Evolutionary conservation across 805 yeast species (phyloP), one percentile per base, ranked within the genome.

Genomic region (Maudiozyma pseudohumilis): DNA sequence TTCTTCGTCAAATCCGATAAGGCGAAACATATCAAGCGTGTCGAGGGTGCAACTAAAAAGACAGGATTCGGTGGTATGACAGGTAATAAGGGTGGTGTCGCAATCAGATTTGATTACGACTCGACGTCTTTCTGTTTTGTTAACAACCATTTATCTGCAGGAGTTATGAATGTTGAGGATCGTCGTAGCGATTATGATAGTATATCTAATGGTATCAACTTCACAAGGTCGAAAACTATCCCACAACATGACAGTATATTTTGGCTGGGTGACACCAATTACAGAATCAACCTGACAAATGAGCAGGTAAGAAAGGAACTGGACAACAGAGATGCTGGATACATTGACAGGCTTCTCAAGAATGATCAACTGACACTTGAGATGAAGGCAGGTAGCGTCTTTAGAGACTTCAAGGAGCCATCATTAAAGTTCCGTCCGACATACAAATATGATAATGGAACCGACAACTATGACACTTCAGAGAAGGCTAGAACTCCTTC

Each of bases 1-100:
- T 67, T 82, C 35, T 80, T 79, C 55, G 85, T 76, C 5, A 74
- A 71, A 42, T 59, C 70, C 6, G 66, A 65, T 29, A 58, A 65
- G 34, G 64, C 69, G 20, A 56, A 61, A 16, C 53, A 67, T 38
- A 77, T 92, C 4, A 82, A 84, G 11, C 80, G 81, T 51, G 96
- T 92, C 5, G 88, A 87, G 48, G 96, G 96, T n/a, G 73, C 88
- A n/a, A 73, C 83, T 10, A 89, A 88, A 51, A 89, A 89, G 60
- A 89, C 97, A 0, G 98, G 97, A 0, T 65, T 92, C 38, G 96
- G 96, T 27, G 98, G 98, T 32, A 89, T 92, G 64, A 76, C 97
- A 0, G 98, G 96, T 13, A 89, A 92, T 57, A 89, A 89, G 59
- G 98, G 98, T 32, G 96, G 94, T 4, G 94, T 88, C 42, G 96